A percentile compares a stretch with the other conserved stretches of the same genome.
Conservation (phyloP, 768 basidiomycete genomes). For the Pisolithus orientalis region DNA sequence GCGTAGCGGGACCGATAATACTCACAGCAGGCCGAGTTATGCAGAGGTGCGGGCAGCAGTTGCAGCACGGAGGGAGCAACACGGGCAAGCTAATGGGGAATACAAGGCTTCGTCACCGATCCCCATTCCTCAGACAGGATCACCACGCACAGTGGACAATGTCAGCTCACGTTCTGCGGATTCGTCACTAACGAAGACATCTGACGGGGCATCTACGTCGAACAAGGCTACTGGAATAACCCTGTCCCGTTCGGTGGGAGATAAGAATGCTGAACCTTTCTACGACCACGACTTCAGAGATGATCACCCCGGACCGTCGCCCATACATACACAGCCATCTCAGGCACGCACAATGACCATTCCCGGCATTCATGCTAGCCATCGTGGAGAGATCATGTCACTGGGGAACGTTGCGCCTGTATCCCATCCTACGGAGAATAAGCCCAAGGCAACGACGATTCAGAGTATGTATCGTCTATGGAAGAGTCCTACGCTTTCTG, state of each 20-base stretch:
- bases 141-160: conserved; percentile 19
- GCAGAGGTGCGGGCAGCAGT: conserved; percentile 76
- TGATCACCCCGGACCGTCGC: conserved; percentile 31
- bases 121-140: conserved; percentile 24
- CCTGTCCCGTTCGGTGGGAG: conserved; percentile 31
- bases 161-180: conserved; percentile 20
- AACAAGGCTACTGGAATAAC: conserved; percentile 25
- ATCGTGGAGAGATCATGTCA: conserved; percentile 81
- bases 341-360: conserved; percentile 80
- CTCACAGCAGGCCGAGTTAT: conserved; percentile 52
- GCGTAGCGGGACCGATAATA: conserved; percentile 28
- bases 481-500: conserved; percentile 44
- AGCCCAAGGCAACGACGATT: conserved; percentile 46
- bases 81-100: conserved; percentile 25
- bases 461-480: conserved; percentile 71
- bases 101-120: conserved; percentile 27
- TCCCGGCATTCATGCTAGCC: conserved; percentile 80
- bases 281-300: conserved; percentile 29
- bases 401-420: conserved; percentile 65
- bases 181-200: conserved; percentile 10
- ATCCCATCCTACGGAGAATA: conserved; percentile 34
- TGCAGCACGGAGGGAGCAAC: conserved; percentile 49
- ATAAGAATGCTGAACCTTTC: conserved; percentile 20
- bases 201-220: conserved; percentile 16
- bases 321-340: conserved; percentile 68